Base-by-base conservation (phyloP, 129 eudicot genomes). In the Ambrosia trifida region DNA sequence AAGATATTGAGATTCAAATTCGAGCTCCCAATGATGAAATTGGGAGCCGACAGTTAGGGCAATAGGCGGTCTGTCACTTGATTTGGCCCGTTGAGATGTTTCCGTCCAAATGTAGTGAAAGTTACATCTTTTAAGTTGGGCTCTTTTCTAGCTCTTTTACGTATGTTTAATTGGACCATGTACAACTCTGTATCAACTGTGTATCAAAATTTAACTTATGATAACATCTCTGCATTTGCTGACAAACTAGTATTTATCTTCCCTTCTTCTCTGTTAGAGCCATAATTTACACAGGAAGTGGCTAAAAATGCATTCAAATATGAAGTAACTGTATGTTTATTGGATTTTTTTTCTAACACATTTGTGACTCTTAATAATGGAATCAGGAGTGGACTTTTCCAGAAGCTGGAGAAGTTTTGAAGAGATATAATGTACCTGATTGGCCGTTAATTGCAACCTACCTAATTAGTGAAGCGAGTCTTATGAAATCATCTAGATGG, bases 371-470 rank as follows among this genome's bases (percentile, higher is more conserved):
- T 17, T 13, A 57, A 43, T 45, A n/a, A n/a, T n/a, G 46, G 57
- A 73, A 69, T 75, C 81, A 92, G 98, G 95, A 92, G 63, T 92
- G 98, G 98, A 87, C 85, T 83, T 78, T 80, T 78, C 81, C 86
- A 6, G 96, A 92, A 69, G 91, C 94, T 18, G 98, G 98, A 72
- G 84, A 85, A 64, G 89, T 89, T 73, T 74, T 92, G 18, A 89
- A 82, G 72, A 74, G 80, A 79, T 79, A 89, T 66, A 83, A 85
- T 72, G 96, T 92, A 35, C 98, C 98, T 0, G 98, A 92, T 36
- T 92, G 98, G 98, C 98, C 98, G 57, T 81, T 92, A 62, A 85
- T 92, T 82, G 98, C 98, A 5, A 89, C 96, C 61, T 92, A 89
- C 85, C 81, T 92, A 50, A 92, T 92, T 30, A 89, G 98, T 19